Percentiles rank a stretch among this genome's conserved stretches.
These are phyloP conservation scores for Symbiodinium natans DNA, from an alignment of 73 alveolate species.

Conservation along the genomic window DNA sequence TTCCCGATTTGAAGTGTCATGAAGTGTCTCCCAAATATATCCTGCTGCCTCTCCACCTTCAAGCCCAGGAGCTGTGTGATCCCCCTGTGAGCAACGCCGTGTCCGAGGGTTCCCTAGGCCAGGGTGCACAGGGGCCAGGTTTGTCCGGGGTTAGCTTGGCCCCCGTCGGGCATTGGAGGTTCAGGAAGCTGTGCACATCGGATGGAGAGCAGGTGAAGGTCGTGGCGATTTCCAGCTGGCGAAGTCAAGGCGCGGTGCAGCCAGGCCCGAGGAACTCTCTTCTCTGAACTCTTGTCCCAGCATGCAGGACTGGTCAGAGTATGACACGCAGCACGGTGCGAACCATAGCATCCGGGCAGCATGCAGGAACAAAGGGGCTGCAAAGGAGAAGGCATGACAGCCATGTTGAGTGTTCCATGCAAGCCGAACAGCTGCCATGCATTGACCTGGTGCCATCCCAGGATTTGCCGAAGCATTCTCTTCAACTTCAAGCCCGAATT, in stretches of 20 bases:
- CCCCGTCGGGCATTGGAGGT: background rate
- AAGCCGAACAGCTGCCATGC: background rate
- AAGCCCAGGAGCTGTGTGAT: background rate
- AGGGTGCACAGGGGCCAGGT: background rate
- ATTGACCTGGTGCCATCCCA: background rate
- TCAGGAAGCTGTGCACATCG: background rate
- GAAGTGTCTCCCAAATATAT: background rate
- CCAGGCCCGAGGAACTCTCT: background rate
- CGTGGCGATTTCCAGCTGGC: slow-evolving; percentile 45
- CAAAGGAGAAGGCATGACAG: background rate
- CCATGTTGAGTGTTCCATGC: background rate
- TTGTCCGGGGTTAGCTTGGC: background rate
- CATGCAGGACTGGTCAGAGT: background rate
- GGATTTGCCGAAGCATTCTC: background rate
- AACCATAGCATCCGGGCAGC: background rate
- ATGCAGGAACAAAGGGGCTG: background rate
- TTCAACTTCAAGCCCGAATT: background rate
- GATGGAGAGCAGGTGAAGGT: slow-evolving; percentile 3
- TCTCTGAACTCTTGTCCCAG: background rate
- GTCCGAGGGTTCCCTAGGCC: background rate
- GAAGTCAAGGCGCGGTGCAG: slow-evolving; percentile 13
- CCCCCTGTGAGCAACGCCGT: background rate
- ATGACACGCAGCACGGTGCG: background rate
- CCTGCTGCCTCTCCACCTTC: background rate
- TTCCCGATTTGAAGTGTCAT: background rate